Conservation (phyloP, 306 rosid genomes). For the Pueraria montana region DNA sequence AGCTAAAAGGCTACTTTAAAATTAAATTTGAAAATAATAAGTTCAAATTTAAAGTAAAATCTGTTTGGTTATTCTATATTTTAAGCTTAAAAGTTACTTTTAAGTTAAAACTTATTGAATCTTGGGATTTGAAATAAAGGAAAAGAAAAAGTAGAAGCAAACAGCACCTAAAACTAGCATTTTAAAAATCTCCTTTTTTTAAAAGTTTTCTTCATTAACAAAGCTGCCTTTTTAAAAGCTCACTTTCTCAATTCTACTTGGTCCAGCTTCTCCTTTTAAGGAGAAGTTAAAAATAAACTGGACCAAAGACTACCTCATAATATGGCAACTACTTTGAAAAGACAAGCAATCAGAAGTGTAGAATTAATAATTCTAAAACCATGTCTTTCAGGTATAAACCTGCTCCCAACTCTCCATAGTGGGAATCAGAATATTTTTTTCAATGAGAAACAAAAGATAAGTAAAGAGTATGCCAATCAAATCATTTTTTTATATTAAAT, state of each 20-base stretch:
- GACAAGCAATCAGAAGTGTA: not conserved
- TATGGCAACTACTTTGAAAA: not conserved
- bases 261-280: not conserved
- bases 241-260: not conserved
- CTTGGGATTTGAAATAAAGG: not conserved
- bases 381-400: slow-evolving; percentile 10
- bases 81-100: not conserved
- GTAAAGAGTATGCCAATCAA: not conserved
- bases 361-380: not conserved
- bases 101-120: not conserved
- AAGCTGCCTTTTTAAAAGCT: not conserved
- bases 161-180: not conserved
- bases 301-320: not conserved
- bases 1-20: not conserved
- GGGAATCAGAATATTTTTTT: not conserved
- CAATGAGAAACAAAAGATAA: not conserved
- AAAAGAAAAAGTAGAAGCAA: not conserved
- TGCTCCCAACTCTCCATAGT: not conserved
- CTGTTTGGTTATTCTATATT: not conserved
- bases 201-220: not conserved
- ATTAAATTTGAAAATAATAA: not conserved
- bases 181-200: not conserved
- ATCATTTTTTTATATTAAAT: not conserved
- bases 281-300: not conserved
- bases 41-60: not conserved